phyloP scores from a whole-genome alignment of 169 alveolate species.

The Eimeria tenella region DNA sequence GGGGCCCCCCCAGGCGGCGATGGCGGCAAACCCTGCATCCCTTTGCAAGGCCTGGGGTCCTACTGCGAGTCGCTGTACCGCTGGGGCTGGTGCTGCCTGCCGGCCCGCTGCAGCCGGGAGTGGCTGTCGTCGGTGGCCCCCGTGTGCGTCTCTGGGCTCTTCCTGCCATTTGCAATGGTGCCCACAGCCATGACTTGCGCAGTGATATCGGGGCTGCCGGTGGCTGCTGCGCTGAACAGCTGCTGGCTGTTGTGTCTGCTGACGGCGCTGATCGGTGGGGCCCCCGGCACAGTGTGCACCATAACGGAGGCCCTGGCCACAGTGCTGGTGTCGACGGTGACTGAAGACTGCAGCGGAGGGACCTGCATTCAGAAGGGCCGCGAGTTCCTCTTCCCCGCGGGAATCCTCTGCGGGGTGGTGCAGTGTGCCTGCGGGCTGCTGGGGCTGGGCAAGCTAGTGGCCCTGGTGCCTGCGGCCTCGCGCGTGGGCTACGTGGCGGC shows the following conservation, averaged over 20 bases:
- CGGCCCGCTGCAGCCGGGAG: not conserved
- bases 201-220: conserved; percentile 42
- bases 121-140: not conserved
- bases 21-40: too few relatives aligned
- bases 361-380: conserved; percentile 22
- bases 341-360: not conserved
- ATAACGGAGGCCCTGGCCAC: conserved; percentile 55
- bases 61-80: not conserved
- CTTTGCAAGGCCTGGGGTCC: not conserved
- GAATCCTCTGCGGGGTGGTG: conserved; percentile 30
- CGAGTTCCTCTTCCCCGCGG: conserved; percentile 64
- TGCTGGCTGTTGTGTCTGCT: conserved; percentile 58
- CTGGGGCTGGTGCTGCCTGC: conserved; percentile 29
- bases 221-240: conserved; percentile 35
- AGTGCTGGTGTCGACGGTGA: conserved; percentile 45
- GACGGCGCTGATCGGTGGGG: conserved; percentile 49
- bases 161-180: conserved; percentile 42
- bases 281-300: conserved; percentile 30
- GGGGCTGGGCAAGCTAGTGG: conserved; percentile 21
- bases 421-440: conserved; percentile 16
- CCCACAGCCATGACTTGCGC: conserved; percentile 72
- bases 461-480: conserved; percentile 61
- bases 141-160: not conserved
- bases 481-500: conserved; percentile 64
- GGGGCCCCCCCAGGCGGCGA: not conserved